A percentile compares a stretch with the other conserved stretches of the same genome.
Conservation (phyloP, 1,139 yeast genomes). For the Meyerozyma elateridarum region DNA sequence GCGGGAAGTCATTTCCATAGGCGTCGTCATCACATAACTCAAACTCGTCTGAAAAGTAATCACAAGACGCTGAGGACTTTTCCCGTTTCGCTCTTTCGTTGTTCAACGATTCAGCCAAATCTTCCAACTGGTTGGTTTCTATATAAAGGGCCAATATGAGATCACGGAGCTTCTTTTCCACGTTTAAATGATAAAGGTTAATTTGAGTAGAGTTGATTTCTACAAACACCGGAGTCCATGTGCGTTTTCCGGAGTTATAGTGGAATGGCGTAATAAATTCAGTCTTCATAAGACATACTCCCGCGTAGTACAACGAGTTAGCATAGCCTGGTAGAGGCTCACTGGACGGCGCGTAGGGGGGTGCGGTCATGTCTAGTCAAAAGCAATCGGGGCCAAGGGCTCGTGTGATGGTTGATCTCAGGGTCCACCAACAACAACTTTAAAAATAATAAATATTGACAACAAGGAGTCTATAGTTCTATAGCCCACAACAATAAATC, state of each 20-base stretch:
- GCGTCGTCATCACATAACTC: constrained; percentile 23
- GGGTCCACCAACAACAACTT: too few relatives aligned
- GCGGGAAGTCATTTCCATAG: constrained; percentile 19
- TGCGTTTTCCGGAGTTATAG: constrained; percentile 17
- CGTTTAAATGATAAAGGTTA: constrained; percentile 33
- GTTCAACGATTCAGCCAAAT: constrained; percentile 15
- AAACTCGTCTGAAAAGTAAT: constrained; percentile 10
- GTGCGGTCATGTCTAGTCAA: too few relatives aligned
- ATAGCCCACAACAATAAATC: too few relatives aligned
- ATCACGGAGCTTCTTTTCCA: constrained; percentile 20
- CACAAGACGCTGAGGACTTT: constrained; percentile 6
- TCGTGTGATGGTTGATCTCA: too few relatives aligned
- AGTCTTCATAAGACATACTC: constrained; percentile 30
- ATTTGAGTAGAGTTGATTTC: constrained; percentile 58
- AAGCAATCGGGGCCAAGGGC: too few relatives aligned
- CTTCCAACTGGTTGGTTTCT: constrained; percentile 24
- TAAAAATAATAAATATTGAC: too few relatives aligned
- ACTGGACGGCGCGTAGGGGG: constrained; percentile 18
- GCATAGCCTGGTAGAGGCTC: constrained; percentile 30
- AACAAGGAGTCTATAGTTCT: too few relatives aligned
- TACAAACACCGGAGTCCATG: constrained; percentile 48
- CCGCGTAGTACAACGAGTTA: constrained; percentile 31
- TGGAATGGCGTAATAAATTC: constrained; percentile 40
- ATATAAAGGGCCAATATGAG: constrained; percentile 28
- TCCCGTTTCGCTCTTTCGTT: constrained; percentile 10